These are phyloP conservation scores for Alternaria tenuissima DNA, from an alignment of 2,329 filamentous ascomycete genomes.

Conservation along the genomic window DNA sequence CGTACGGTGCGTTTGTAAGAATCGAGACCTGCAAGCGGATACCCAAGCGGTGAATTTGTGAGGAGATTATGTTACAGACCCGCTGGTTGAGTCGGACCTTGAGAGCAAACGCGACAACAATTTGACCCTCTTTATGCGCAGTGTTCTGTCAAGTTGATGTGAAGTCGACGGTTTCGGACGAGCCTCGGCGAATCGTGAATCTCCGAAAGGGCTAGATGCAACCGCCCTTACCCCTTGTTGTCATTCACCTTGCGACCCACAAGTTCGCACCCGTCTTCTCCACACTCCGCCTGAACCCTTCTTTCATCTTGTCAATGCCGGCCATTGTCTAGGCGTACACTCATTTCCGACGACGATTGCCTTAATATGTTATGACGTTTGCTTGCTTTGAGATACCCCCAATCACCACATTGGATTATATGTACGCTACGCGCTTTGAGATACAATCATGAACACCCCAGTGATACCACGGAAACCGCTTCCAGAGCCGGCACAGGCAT, in stretches of 20 bases:
- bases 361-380: slow-evolving; percentile 4
- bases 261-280: slow-evolving; percentile 20
- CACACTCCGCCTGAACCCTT: slow-evolving; percentile 17
- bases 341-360: slow-evolving; percentile 14
- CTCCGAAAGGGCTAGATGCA: slow-evolving; percentile 21
- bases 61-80: neutral
- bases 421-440: slow-evolving; percentile 20
- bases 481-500: slow-evolving; percentile 29
- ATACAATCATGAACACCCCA: slow-evolving; percentile 28
- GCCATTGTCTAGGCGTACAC: slow-evolving; percentile 8
- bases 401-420: neutral
- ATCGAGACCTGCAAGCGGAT: neutral
- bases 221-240: slow-evolving; percentile 31
- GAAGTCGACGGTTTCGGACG: slow-evolving; percentile 13
- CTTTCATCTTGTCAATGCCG: slow-evolving; percentile 25
- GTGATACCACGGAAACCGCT: slow-evolving; percentile 33
- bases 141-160: neutral
- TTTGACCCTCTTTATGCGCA: neutral
- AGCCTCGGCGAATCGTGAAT: slow-evolving; percentile 18
- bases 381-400: slow-evolving; percentile 18
- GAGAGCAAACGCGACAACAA: neutral
- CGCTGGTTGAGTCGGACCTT: neutral
- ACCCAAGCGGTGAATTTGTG: neutral
- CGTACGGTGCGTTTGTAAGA: slow-evolving; percentile 1
- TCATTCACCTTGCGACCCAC: slow-evolving; percentile 22